Base-by-base conservation (phyloP, 108 stramenopile genomes). In the Fistulifera pelliculosa region DNA sequence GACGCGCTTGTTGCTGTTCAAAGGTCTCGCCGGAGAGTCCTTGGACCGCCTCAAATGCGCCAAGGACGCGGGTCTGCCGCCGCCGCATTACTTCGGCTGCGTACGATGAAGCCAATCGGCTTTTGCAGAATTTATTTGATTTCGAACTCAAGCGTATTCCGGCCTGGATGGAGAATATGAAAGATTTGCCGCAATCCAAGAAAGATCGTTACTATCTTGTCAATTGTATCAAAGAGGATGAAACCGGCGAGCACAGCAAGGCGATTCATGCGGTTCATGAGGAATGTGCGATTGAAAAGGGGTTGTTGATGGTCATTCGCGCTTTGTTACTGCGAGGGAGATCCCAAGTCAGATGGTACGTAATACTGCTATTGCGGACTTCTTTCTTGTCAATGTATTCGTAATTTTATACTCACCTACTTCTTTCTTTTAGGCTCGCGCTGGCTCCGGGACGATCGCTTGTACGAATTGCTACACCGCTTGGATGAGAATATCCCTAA, bases 281-380 rank as follows among this genome's bases (percentile, higher is more conserved):
- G 1, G 63, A 60, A 0, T 56, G 69, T n/a, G 56, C 61, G 23
- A 54, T 81, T 24, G 85, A 87, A 57, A 70, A 66, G 56, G 91
- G 87, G 5, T 55, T 93, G 3, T 38, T 93, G 10, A 75, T 93
- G 68, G 54, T 86, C 42, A 57, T 84, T 2, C 60, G 80, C 75
- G 0, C 79, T 93, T 50, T 75, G 72, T 10, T 92, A 75, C 64
- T 92, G 90, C 64, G 81, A 84, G 77, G 90, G 90, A 25, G 71
- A 60, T 54, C 62, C 63, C 60, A 65, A 25, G 43, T 54, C 47
- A 23, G 70, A 56, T 63, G 69, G 64, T 69, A 35, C 31, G 31
- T 35, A n/a, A n/a, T n/a, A n/a, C n/a, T n/a, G n/a, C n/a, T n/a
- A n/a, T n/a, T n/a, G n/a, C n/a, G n/a, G n/a, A n/a, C n/a, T n/a